Percentiles rank a stretch among this genome's conserved stretches.
Evolutionary conservation across 148 eudicot genomes (phyloP).

Genomic region (Simmondsia chinensis): DNA sequence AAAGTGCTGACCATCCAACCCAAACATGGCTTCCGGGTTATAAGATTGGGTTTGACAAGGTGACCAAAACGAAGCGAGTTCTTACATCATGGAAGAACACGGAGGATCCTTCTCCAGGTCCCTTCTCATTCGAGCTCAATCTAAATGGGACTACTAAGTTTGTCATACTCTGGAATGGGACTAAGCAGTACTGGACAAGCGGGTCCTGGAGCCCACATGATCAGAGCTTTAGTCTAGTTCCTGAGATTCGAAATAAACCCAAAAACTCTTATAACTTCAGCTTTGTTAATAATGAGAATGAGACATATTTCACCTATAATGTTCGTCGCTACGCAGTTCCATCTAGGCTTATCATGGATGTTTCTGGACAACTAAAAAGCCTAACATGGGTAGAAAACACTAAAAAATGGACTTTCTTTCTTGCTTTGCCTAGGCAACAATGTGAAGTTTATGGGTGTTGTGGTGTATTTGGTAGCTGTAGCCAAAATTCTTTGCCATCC

Average conservation of each 20-base stretch:
- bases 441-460: conserved; percentile 36
- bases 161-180: conserved; percentile 12
- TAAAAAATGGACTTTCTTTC: conserved; percentile 23
- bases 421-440: conserved; percentile 36
- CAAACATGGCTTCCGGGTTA: conserved; percentile 27
- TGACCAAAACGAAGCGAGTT: conserved; percentile 4
- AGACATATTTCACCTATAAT: conserved; percentile 38
- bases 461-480: conserved; percentile 32
- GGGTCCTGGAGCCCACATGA: conserved; percentile 2
- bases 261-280: conserved; percentile 19
- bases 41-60: conserved; percentile 13
- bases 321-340: conserved; percentile 13
- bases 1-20: conserved; percentile 24
- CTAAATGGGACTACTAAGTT: conserved; percentile 11
- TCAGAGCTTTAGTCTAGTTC: conserved; percentile 25
- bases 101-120: conserved; percentile 19
- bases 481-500: conserved; percentile 14
- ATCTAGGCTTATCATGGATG: conserved; percentile 30
- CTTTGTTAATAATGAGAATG: conserved; percentile 22
- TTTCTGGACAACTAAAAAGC: conserved; percentile 32
- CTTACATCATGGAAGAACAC: conserved; percentile 32
- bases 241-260: conserved; percentile 27
- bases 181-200: conserved; percentile 15
- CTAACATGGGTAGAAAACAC: conserved; percentile 17
- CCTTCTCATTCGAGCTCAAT: conserved; percentile 14